Evolutionary conservation across 495 filamentous ascomycete species (phyloP).

Genomic region (Annulohypoxylon bovei): DNA sequence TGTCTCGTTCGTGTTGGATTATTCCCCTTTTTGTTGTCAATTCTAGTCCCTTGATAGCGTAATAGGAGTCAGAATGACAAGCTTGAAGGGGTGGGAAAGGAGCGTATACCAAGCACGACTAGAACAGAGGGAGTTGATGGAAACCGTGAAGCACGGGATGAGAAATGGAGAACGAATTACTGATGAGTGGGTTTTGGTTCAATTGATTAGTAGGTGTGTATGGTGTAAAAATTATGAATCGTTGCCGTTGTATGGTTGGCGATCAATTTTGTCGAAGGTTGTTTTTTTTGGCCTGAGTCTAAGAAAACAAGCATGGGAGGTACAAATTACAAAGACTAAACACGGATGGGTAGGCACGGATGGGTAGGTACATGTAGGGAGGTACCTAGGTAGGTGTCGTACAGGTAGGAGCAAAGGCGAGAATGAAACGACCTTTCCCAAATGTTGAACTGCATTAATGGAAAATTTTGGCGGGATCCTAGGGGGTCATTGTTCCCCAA

Average conservation of each 20-base stretch:
- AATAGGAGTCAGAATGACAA: neutral
- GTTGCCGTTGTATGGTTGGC: constrained; percentile 30
- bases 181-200: constrained; percentile 12
- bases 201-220: constrained; percentile 27
- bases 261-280: constrained; percentile 26
- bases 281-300: constrained; percentile 2
- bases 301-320: constrained; percentile 8
- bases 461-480: constrained; percentile 41
- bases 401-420: constrained; percentile 11
- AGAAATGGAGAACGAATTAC: constrained; percentile 14
- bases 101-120: constrained; percentile 31
- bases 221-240: constrained; percentile 20
- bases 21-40: neutral
- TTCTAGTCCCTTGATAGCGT: neutral
- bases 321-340: constrained; percentile 21
- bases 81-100: constrained; percentile 16
- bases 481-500: constrained; percentile 29
- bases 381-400: constrained; percentile 6
- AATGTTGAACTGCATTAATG: constrained; percentile 47
- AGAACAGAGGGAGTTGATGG: constrained; percentile 4
- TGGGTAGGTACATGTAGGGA: constrained; percentile 11
- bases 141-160: neutral
- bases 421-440: constrained; percentile 44
- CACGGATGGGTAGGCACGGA: constrained; percentile 25
- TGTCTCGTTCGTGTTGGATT: constrained; percentile 6